Evolutionary conservation across 208 protist species (phyloP), one percentile per base, ranked within the genome.

Genomic region (Porcisia hertigi): DNA sequence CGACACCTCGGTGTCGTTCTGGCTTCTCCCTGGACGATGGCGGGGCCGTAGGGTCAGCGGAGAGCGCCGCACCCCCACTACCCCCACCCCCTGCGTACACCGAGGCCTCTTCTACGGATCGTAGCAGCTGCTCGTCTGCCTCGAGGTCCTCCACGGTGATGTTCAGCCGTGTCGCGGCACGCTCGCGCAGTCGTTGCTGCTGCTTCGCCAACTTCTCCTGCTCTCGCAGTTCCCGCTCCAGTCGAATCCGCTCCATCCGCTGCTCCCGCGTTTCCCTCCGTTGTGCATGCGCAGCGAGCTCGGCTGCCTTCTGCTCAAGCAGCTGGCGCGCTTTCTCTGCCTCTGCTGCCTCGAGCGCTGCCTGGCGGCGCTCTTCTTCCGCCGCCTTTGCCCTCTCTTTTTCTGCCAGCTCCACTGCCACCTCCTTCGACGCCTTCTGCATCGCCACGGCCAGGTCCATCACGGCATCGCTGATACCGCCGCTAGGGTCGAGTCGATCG

Each of bases 221-320:
- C 73, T 96, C 89, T 0, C 87, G 81, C 36, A 94, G 75, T 73
- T 96, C 92, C 2, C 88, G 86, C 76, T 96, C 92, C 16, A 92
- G 69, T 30, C 80, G 73, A 39, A 94, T 81, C 23, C 92, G 89
- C 79, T 89, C 89, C 71, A 92, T 75, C 18, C 92, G 86, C 82
- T 93, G 80, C 79, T 92, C 92, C 12, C 89, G 87, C 7, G 89
- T 92, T 69, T 96, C 92, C 43, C 79, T 63, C 14, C 81, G 86
- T 66, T 78, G 59, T 53, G 71, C 69, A 74, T 79, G 65, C 39
- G 67, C 67, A 14, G 78, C 67, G 18, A 85, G 69, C 47, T 88
- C 80, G 3, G 80, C 80, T 18, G 87, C 91, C 34, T 88, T 87
- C 57, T 87, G 76, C 72, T 92, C 87, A 16, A 91, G 76, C 41